Conservation (phyloP, 2,329 filamentous ascomycete species). For the Colletotrichum navitas region DNA sequence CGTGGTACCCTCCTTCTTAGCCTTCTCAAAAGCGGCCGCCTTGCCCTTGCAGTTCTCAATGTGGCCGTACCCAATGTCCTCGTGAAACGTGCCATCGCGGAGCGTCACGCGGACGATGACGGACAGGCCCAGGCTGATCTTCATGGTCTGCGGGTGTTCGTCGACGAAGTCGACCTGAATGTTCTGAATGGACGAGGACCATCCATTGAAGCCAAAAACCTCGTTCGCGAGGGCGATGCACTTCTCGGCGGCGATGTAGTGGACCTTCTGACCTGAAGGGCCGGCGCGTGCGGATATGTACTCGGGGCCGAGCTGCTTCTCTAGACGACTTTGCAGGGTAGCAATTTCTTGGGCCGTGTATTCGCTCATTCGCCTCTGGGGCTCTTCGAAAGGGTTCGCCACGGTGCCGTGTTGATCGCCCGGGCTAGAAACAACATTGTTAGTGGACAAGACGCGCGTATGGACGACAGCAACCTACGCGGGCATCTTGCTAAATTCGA, state of each 20-base stretch:
- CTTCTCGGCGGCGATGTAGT: slow-evolving; percentile 97
- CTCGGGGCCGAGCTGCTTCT: slow-evolving; percentile 95
- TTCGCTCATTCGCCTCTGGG: slow-evolving; percentile 75
- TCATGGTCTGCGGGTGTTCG: slow-evolving; percentile 81
- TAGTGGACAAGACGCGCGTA: slow-evolving; percentile 43
- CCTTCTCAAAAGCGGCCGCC: slow-evolving; percentile 96
- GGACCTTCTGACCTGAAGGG: slow-evolving; percentile 85
- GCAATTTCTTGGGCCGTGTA: slow-evolving; percentile 94
- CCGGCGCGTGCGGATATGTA: slow-evolving; percentile 91
- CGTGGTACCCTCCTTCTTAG: slow-evolving; percentile 97
- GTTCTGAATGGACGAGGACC: slow-evolving; percentile 95
- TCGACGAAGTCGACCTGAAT: slow-evolving; percentile 97
- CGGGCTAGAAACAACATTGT: slow-evolving; percentile 60
- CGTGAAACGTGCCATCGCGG: slow-evolving; percentile 94
- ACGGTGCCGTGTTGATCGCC: slow-evolving; percentile 74
- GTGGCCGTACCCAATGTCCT: slow-evolving; percentile 96
- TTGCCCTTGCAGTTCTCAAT: slow-evolving; percentile 98
- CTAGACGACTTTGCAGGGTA: slow-evolving; percentile 85
- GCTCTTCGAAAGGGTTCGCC: slow-evolving; percentile 86
- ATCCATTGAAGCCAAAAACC: slow-evolving; percentile 96
- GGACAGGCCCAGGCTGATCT: slow-evolving; percentile 86
- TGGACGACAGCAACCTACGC: slow-evolving; percentile 52
- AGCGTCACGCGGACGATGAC: slow-evolving; percentile 92
- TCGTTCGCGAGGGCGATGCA: slow-evolving; percentile 95
- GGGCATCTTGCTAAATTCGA: slow-evolving; percentile 53